Evolutionary conservation across 1,139 yeast genomes (phyloP), one percentile per base, ranked within the genome.

Genomic region (Lodderomyces orthopsilosis): DNA sequence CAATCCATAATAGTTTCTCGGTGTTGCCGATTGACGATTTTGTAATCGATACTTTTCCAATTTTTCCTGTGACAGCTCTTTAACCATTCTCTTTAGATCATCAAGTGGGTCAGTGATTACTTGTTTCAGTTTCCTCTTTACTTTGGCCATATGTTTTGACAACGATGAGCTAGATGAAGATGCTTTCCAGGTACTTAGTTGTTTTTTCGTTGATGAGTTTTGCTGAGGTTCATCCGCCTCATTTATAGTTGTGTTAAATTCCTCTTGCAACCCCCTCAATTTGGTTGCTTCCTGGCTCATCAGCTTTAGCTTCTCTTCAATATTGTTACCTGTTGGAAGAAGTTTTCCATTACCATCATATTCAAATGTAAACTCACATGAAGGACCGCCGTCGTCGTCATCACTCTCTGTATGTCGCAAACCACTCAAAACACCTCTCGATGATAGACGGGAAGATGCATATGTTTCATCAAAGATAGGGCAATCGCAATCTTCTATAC

Each of bases 291-390:
- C 48, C 41, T 57, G 48, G 38, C 51, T 58, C 35, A 38, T 37
- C 23, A 18, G 30, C 32, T 38, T 19, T 30, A 39, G 26, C 32
- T 43, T 40, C 19, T 35, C 34, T 34, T 39, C 41, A 10, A 70
- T 67, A 38, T 70, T 65, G 49, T 60, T 68, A 41, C 68, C 66
- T 1, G 74, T 67, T 7, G 77, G 75, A 8, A 70, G 63, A 28
- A 73, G 53, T 50, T 68, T 66, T 8, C 77, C 78, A n/a, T 64
- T 63, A 30, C 59, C 61, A 48, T 71, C 75, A 46, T 69, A 70
- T 49, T 70, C 75, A 52, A 70, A 70, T 8, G 74, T 72, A 48
- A 73, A 70, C 46, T 73, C 77, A 52, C 71, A 69, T 2, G 71
- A 64, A 4, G 71, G 70, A 6, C 66, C 71, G 35, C 60, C 61